Percentiles rank a stretch among this genome's conserved stretches.
phyloP scores from a whole-genome alignment of 1,139 yeast genomes.

The Saccharomyces hybrid region DNA sequence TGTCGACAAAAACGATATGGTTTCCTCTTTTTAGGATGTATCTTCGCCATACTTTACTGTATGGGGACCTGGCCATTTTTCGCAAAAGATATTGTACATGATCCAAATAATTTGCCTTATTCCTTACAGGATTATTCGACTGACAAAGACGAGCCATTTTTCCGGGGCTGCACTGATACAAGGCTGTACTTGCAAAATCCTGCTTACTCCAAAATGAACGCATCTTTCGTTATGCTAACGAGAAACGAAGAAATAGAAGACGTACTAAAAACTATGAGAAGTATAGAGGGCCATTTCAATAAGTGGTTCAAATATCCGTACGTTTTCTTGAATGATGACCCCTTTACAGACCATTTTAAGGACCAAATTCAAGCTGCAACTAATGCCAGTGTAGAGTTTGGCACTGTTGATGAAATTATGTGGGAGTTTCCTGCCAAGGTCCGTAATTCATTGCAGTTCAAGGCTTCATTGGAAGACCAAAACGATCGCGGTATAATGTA shows the following conservation, averaged over 20 bases:
- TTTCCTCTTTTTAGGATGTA: background rate
- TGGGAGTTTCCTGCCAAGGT: conserved; percentile 32
- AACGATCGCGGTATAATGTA: conserved; percentile 78
- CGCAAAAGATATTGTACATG: background rate
- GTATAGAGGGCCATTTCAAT: conserved; percentile 76
- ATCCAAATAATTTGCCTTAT: conserved; percentile 4
- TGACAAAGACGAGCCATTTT: conserved; percentile 34
- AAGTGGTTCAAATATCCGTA: conserved; percentile 86
- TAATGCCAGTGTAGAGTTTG: conserved; percentile 35
- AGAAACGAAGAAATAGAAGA: conserved; percentile 65
- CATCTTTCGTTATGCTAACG: conserved; percentile 71
- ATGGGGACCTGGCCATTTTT: background rate
- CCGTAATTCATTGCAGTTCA: conserved; percentile 27
- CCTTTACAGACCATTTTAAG: conserved; percentile 59
- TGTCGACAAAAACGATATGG: background rate
- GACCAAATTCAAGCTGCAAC: conserved; percentile 44
- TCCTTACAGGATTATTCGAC: conserved; percentile 15
- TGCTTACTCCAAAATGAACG: conserved; percentile 46
- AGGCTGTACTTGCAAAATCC: conserved; percentile 28
- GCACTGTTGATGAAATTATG: conserved; percentile 15
- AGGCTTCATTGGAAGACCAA: conserved; percentile 53
- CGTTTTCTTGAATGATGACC: conserved; percentile 73
- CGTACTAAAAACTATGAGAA: conserved; percentile 58
- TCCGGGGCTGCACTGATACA: conserved; percentile 43
- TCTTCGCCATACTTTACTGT: background rate